Percentiles rank a stretch among this genome's conserved stretches.
Evolutionary conservation across 208 protist species (phyloP).

Genomic region (Leishmania amazonensis): DNA sequence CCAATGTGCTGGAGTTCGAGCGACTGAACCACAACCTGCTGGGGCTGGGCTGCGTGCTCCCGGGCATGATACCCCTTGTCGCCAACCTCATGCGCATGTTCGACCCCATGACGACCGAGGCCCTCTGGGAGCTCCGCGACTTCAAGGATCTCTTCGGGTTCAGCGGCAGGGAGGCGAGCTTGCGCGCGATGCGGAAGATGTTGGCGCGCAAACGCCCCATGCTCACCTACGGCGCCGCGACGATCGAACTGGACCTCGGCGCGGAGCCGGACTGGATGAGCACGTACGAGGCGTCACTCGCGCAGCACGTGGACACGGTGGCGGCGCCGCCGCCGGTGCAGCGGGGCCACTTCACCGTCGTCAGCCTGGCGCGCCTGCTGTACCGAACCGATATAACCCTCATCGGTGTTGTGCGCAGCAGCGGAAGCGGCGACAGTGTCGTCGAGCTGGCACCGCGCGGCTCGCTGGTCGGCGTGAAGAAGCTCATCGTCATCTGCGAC

Average conservation of each 20-base stretch:
- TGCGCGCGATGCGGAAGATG: conserved; percentile 33
- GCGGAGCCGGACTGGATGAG: conserved; percentile 37
- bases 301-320: conserved; percentile 37
- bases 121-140: conserved; percentile 36
- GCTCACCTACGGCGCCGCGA: conserved; percentile 35
- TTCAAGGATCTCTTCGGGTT: conserved; percentile 40
- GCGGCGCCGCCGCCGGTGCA: conserved; percentile 24
- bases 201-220: conserved; percentile 38
- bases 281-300: conserved; percentile 46
- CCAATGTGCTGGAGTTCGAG: conserved; percentile 39
- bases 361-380: conserved; percentile 34
- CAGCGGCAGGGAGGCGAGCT: conserved; percentile 26
- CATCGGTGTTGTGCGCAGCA: conserved; percentile 32
- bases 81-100: conserved; percentile 44
- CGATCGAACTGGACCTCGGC: conserved; percentile 18
- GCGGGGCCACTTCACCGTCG: conserved; percentile 31
- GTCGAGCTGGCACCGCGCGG: conserved; percentile 36
- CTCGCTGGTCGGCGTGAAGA: conserved; percentile 27
- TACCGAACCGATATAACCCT: conserved; percentile 34
- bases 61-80: conserved; percentile 36
- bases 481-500: conserved; percentile 45
- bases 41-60: conserved; percentile 39
- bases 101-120: conserved; percentile 33
- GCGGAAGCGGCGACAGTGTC: conserved; percentile 7
- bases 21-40: conserved; percentile 48